Percentiles rank a stretch among this genome's conserved stretches.
Evolutionary conservation across 2,329 filamentous ascomycete genomes (phyloP).

Genomic region (Diaporthe ampelina): DNA sequence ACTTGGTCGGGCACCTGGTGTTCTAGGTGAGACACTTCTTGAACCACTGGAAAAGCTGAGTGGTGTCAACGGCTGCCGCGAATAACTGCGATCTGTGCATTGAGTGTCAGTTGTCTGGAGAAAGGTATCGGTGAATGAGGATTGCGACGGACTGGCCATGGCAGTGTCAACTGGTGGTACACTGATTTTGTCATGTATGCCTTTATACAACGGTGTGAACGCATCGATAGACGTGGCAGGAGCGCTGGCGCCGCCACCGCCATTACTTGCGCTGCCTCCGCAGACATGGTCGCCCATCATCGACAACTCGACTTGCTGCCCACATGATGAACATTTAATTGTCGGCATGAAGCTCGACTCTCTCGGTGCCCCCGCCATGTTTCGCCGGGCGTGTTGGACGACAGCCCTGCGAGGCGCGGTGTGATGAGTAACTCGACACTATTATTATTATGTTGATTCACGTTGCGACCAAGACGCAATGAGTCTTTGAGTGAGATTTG

Average conservation of each 20-base stretch:
- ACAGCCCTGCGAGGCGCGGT: slow-evolving; percentile 33
- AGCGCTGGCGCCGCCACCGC: slow-evolving; percentile 44
- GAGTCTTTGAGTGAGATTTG: neutral
- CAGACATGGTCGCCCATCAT: slow-evolving; percentile 90
- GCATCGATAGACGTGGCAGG: slow-evolving; percentile 50
- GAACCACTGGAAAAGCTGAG: slow-evolving; percentile 72
- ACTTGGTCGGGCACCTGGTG: slow-evolving; percentile 61
- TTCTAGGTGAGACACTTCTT: slow-evolving; percentile 74
- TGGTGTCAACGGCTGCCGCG: slow-evolving; percentile 72
- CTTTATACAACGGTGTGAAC: slow-evolving; percentile 54
- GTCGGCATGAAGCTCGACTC: slow-evolving; percentile 81
- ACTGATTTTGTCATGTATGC: slow-evolving; percentile 56
- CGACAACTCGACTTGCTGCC: slow-evolving; percentile 83
- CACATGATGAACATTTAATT: slow-evolving; percentile 90
- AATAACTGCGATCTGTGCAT: slow-evolving; percentile 65
- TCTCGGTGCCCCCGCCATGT: slow-evolving; percentile 64
- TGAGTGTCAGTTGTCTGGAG: slow-evolving; percentile 50
- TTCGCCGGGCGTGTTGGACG: slow-evolving; percentile 46
- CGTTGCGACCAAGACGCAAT: slow-evolving; percentile 30
- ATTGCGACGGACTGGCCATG: slow-evolving; percentile 63
- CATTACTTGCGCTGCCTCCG: slow-evolving; percentile 53
- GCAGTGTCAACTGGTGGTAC: slow-evolving; percentile 65
- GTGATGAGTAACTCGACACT: neutral
- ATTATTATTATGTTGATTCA: neutral
- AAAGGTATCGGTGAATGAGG: slow-evolving; percentile 14